Conservation (phyloP, 2,329 filamentous ascomycete species). For the Talaromyces sp. region DNA sequence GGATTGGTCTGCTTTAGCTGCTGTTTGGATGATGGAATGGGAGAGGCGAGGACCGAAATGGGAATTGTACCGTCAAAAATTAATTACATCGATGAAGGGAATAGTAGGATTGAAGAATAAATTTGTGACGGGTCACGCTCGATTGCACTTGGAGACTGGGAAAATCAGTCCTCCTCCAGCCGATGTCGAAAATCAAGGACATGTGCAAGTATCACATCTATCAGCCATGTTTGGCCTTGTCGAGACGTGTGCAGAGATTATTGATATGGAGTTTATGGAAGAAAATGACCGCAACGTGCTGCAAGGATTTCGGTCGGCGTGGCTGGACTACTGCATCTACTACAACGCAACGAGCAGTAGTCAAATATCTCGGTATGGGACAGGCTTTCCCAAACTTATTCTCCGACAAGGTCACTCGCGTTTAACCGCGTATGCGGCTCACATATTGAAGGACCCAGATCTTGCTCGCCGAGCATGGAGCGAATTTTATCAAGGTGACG, state of each 20-base stretch:
- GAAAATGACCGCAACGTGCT: slow-evolving; percentile 24
- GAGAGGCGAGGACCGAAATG: slow-evolving; percentile 51
- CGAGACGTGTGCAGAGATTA: slow-evolving; percentile 52
- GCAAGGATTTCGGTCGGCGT: slow-evolving; percentile 47
- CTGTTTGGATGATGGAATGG: slow-evolving; percentile 55
- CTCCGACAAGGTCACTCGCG: slow-evolving; percentile 54
- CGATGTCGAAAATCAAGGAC: slow-evolving; percentile 48
- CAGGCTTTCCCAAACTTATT: slow-evolving; percentile 41
- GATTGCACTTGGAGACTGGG: slow-evolving; percentile 48
- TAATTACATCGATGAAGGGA: slow-evolving; percentile 44
- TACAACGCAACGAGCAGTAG: slow-evolving; percentile 46
- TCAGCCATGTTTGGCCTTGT: slow-evolving; percentile 54
- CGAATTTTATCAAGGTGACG: slow-evolving; percentile 39
- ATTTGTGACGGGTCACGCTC: slow-evolving; percentile 52
- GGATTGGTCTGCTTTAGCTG: slow-evolving; percentile 54
- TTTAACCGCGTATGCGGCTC: slow-evolving; percentile 50
- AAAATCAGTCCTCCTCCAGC: slow-evolving; percentile 47
- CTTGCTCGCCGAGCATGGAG: slow-evolving; percentile 49
- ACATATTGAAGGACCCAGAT: slow-evolving; percentile 39
- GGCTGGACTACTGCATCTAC: slow-evolving; percentile 57
- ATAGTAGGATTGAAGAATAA: slow-evolving; percentile 53
- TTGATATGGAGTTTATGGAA: slow-evolving; percentile 44
- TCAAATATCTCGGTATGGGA: slow-evolving; percentile 50
- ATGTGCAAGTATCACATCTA: slow-evolving; percentile 50
- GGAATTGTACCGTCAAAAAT: slow-evolving; percentile 47